Evolutionary conservation across 1,284 basidiomycete species (phyloP), one percentile per base, ranked within the genome.

Genomic region (Tilletia horrida): DNA sequence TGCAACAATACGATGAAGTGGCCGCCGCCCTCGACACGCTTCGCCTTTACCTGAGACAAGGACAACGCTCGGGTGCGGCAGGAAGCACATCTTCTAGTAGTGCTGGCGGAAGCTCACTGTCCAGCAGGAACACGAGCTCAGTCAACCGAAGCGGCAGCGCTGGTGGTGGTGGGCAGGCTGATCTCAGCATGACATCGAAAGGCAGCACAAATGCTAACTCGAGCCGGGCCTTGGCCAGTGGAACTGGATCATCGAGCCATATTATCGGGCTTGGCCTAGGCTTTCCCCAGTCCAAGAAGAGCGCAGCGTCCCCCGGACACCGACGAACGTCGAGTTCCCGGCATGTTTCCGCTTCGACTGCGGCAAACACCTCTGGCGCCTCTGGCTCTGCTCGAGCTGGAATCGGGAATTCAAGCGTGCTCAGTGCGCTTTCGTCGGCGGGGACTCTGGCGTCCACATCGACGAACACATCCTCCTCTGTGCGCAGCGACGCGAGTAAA

Each of bases 401-500:
- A 9, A 29, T 57, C 27, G 52, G 52, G 14, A 27, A 23, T 8
- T 57, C 52, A 23, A 57, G 52, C 27, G 52, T 57, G 23, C n/a
- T 57, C 21, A 25, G 23, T 23, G 52, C 52, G 4, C 27, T 57
- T 9, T 57, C 52, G 9, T 57, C 52, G 18, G 23, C 47, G 18
- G 52, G 52, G 8, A 57, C 52, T n/a, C n/a, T 57, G 52, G 52
- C 52, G 4, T 57, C 52, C 52, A 23, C 52, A 16, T 57, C 52
- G 6, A 23, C 52, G 21, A 57, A n/a, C 6, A 57, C n/a, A 16
- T 14, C 52, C n/a, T 57, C 52, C 8, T 57, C 52, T 23, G 14
- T 57, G 52, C n/a, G 21, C 14, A 57, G 52, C 27, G 52, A 57
- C 18, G 52, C 27, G 25, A 57, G 52, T 29, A n/a, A 25, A 16